phyloP scores from a whole-genome alignment of 306 rosid species.

The Cicer cuneatum region DNA sequence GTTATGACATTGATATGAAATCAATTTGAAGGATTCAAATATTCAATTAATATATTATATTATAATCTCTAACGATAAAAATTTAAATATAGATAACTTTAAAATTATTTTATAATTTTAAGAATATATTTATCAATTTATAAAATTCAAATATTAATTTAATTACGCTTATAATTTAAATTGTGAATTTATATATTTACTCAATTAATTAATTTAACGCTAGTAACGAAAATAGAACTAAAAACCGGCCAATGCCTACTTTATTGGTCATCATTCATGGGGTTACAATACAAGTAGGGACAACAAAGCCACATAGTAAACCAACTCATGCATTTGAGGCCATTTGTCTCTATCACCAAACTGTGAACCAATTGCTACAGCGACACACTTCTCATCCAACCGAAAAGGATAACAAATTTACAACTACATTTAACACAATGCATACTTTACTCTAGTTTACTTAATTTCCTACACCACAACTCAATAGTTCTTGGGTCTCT shows the following conservation, averaged over 20 bases:
- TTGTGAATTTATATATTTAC: too few species aligned
- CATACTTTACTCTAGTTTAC: slow-evolving; percentile 8
- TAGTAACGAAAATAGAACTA: slow-evolving; percentile 28
- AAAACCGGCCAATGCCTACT: slow-evolving; percentile 51
- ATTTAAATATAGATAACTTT: too few species aligned
- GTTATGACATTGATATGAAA: too few species aligned
- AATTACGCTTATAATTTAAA: too few species aligned
- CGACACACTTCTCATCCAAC: slow-evolving; percentile 27
- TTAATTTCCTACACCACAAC: slow-evolving; percentile 17
- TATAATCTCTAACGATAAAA: too few species aligned
- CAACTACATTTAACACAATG: slow-evolving; percentile 20
- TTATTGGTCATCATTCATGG: slow-evolving; percentile 11
- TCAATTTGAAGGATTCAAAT: too few species aligned
- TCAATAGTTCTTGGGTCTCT: not conserved
- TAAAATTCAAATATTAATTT: too few species aligned
- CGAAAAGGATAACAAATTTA: slow-evolving; percentile 41
- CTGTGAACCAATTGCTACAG: slow-evolving; percentile 36
- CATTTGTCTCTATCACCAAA: slow-evolving; percentile 50
- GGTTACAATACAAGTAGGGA: slow-evolving; percentile 34
- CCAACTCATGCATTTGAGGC: slow-evolving; percentile 48
- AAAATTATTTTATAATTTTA: too few species aligned
- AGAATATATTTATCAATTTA: too few species aligned
- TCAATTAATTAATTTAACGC: not conserved
- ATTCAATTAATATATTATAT: too few species aligned
- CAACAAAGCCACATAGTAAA: slow-evolving; percentile 44